Evolutionary conservation across 2,329 filamentous ascomycete species (phyloP).

Genomic region (Graphiopsis chlorocephala): DNA sequence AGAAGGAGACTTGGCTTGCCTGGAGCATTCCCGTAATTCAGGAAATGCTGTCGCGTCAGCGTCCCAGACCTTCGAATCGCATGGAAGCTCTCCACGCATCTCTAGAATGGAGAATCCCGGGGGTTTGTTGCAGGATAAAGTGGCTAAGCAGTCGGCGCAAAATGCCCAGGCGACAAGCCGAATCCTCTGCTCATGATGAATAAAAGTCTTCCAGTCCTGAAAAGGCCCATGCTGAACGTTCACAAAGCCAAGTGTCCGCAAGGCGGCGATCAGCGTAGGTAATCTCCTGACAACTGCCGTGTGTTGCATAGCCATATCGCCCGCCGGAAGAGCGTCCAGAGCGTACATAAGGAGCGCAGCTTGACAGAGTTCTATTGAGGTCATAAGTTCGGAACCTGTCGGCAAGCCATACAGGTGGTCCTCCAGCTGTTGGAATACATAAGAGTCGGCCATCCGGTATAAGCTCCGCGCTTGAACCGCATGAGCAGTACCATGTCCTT

Average conservation of each 20-base stretch:
- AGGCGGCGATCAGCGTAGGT: constrained; percentile 6
- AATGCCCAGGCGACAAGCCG: constrained; percentile 14
- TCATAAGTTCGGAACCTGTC: background rate
- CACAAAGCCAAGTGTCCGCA: constrained; percentile 8
- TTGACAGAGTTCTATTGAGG: constrained; percentile 9
- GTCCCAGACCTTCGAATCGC: constrained; percentile 4
- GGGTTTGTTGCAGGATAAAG: constrained; percentile 8
- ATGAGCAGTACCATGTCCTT: background rate
- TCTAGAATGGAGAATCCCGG: constrained; percentile 13
- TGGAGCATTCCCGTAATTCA: background rate
- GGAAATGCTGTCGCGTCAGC: background rate
- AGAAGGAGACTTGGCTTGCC: no score
- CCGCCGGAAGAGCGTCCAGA: background rate
- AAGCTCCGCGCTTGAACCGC: constrained; percentile 3
- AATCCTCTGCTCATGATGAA: constrained; percentile 13
- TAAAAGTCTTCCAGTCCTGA: constrained; percentile 5
- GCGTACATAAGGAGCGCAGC: constrained; percentile 16
- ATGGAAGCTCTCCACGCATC: constrained; percentile 15
- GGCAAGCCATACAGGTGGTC: background rate
- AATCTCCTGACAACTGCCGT: constrained; percentile 6
- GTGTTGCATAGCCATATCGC: constrained; percentile 7
- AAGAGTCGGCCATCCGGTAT: constrained; percentile 10
- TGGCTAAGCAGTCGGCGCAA: constrained; percentile 16
- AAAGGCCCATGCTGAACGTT: background rate
- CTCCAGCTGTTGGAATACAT: constrained; percentile 5